Evolutionary conservation across 2,329 filamentous ascomycete species (phyloP), one percentile per base, ranked within the genome.

Genomic region (Pseudocercospora cruenta): DNA sequence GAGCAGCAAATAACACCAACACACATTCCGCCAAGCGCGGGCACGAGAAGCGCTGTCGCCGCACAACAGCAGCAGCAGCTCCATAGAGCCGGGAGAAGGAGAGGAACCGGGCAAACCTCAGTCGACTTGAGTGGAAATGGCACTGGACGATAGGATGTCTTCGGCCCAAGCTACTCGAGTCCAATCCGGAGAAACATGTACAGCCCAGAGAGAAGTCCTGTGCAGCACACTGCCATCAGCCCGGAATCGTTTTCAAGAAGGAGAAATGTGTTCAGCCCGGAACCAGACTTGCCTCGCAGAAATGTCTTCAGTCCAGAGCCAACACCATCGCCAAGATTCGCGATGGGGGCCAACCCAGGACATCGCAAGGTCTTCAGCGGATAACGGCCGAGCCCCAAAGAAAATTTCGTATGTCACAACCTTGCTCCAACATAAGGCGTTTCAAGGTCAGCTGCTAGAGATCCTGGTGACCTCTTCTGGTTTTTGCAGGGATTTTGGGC

Each of bases 1-100:
- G 59, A 63, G 10, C 58, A 64, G n/a, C 63, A 67, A 16, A 67
- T 66, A 36, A 69, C 69, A 14, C 69, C 69, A 24, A 70, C 69
- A 43, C 69, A 70, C 33, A 49, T 67, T 28, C 69, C 69, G 28
- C 64, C 68, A 7, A 63, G 60, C 51, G 64, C 67, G n/a, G 62
- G 64, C 4, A 63, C 67, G 7, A 66, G 65, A 33, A 66, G 64
- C 21, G 49, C 65, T n/a, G 33, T 62, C 5, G 61, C 61, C 5
- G 58, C 61, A n/a, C 61, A 61, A n/a, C 61, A 63, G 58, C 65
- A 67, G 22, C 58, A 58, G 31, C 55, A 58, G 31, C 9, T 39
- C 12, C 55, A 36, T 43, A 28, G 61, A 58, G 24, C 57, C 12
- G 58, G 55, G 14, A 51, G 65, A 22, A 60, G 65, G 16, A 61